Evolutionary conservation across 768 basidiomycete species (phyloP).

Genomic region (Podaxis sp.): DNA sequence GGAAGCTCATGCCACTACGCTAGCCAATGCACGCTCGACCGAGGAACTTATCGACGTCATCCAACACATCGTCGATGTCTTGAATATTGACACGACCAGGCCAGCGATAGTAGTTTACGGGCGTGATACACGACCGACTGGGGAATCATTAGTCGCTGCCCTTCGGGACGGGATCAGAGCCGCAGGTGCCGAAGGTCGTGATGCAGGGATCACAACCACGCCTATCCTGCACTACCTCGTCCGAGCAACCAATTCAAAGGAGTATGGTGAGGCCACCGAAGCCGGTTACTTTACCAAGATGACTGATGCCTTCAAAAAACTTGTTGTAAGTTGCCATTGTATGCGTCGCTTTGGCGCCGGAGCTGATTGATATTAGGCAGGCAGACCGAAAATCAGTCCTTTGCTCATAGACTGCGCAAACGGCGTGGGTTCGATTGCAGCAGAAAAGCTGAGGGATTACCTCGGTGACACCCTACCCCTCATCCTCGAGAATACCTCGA

Average conservation of each 20-base stretch:
- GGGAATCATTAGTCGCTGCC: conserved; percentile 67
- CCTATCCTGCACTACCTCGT: conserved; percentile 96
- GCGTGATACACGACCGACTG: conserved; percentile 89
- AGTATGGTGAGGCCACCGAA: conserved; percentile 76
- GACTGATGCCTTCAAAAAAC: conserved; percentile 74
- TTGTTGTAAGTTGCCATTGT: conserved; percentile 59
- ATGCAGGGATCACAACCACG: conserved; percentile 87
- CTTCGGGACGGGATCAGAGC: conserved; percentile 81
- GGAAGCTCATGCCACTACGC: conserved; percentile 81
- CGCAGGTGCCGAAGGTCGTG: conserved; percentile 60
- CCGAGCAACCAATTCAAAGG: conserved; percentile 80
- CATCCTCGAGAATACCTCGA: conserved; percentile 64
- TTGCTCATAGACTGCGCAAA: conserved; percentile 97
- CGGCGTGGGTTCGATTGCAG: conserved; percentile 83
- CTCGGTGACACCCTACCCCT: conserved; percentile 61
- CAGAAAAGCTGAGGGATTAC: conserved; percentile 52
- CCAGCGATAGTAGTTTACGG: conserved; percentile 87
- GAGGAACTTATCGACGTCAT: conserved; percentile 69
- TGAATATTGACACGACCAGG: conserved; percentile 74
- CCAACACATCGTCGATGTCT: conserved; percentile 50
- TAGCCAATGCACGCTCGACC: conserved; percentile 80
- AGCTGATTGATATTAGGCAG: conserved; percentile 36
- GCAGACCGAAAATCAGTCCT: conserved; percentile 50
- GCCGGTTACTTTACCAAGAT: conserved; percentile 85
- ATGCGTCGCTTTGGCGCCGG: not conserved